Evolutionary conservation across 139 green algal species (phyloP).

Genomic region (Tetratostichococcus sp.): DNA sequence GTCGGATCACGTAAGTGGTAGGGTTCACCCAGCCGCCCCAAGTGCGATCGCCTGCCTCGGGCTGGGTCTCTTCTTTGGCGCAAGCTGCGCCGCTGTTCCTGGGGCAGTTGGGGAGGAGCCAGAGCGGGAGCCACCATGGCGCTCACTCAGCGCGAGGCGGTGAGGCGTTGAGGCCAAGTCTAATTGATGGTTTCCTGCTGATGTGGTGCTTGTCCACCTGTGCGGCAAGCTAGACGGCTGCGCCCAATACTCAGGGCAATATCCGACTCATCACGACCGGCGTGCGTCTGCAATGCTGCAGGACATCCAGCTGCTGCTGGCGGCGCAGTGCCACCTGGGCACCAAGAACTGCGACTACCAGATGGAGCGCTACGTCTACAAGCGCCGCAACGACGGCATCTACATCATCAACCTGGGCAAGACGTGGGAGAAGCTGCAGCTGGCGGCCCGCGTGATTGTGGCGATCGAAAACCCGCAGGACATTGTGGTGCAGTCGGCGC

Average conservation of each 20-base stretch:
- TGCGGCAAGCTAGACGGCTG: no score
- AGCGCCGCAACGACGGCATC: conserved; percentile 84
- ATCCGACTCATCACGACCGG: not conserved
- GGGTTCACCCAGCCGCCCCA: no score
- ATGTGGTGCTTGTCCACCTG: not conserved
- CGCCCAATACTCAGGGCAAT: not conserved
- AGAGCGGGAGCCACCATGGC: not conserved
- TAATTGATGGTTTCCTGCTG: not conserved
- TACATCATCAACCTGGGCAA: conserved; percentile 99
- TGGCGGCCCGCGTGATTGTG: conserved; percentile 97
- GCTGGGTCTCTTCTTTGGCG: not conserved
- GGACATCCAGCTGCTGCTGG: conserved; percentile 92
- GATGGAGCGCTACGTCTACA: conserved; percentile 97
- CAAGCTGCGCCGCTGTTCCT: not conserved
- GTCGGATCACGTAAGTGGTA: no score
- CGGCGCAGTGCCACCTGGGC: conserved; percentile 81
- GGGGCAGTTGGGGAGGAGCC: not conserved
- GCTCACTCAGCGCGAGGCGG: not conserved
- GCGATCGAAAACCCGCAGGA: conserved; percentile 95
- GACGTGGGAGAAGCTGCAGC: conserved; percentile 98
- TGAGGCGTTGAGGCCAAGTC: not conserved
- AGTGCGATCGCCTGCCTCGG: no score
- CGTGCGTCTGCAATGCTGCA: not conserved
- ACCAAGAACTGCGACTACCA: conserved; percentile 91
- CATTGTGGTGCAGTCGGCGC: conserved; percentile 77